phyloP scores from a whole-genome alignment of 768 basidiomycete genomes.

The Russula foetens region DNA sequence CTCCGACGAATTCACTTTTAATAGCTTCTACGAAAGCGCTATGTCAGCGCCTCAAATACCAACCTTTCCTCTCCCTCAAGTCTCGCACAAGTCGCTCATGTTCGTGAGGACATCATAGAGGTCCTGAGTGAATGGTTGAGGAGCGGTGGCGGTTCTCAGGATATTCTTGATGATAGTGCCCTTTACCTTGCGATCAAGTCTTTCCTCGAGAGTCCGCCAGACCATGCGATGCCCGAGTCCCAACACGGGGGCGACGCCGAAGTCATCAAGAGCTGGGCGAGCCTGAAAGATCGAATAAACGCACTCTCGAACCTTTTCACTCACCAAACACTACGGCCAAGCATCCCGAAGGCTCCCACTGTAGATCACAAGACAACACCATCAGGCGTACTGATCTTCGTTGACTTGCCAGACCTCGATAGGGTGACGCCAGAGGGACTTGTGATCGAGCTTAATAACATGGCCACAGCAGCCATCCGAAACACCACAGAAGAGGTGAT shows the following conservation, averaged over 20 bases:
- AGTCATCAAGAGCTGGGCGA: conserved; percentile 12
- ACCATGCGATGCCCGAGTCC: conserved; percentile 41
- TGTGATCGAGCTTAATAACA: conserved; percentile 70
- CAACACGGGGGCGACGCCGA: conserved; percentile 1
- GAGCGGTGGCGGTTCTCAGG: conserved; percentile 69
- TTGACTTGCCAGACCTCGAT: conserved; percentile 55
- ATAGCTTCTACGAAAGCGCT: conserved; percentile 72
- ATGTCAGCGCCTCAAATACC: conserved; percentile 42
- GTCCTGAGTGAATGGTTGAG: conserved; percentile 66
- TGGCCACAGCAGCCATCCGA: conserved; percentile 65
- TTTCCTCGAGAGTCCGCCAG: conserved; percentile 51
- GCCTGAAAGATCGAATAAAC: not conserved
- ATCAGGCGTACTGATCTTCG: conserved; percentile 4
- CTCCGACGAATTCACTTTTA: conserved; percentile 5
- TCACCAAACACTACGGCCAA: conserved; percentile 15
- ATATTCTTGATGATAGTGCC: conserved; percentile 62
- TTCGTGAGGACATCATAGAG: conserved; percentile 55
- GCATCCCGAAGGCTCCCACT: not conserved
- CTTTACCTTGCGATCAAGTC: conserved; percentile 48
- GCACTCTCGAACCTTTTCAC: not conserved
- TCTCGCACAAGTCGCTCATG: conserved; percentile 40
- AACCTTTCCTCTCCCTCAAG: conserved; percentile 37
- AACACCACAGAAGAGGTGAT: conserved; percentile 73
- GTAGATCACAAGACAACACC: not conserved
- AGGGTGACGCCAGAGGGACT: conserved; percentile 56